These are phyloP conservation scores for Postia placenta DNA, from an alignment of 768 basidiomycete species.

Conservation along the genomic window DNA sequence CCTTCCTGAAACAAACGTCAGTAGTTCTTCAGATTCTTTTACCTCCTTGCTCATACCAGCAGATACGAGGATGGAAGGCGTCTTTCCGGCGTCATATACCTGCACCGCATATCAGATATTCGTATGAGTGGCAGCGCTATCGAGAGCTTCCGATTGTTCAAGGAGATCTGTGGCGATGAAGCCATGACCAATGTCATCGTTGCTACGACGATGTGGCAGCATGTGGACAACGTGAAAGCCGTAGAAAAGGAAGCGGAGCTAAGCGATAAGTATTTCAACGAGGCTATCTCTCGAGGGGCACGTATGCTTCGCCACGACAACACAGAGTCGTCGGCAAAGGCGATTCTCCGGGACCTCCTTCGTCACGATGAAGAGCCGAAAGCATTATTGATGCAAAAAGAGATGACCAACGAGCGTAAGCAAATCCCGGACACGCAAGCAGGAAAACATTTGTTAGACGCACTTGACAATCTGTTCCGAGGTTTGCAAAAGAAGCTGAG, in stretches of 20 bases:
- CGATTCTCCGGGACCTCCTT: conserved; percentile 5
- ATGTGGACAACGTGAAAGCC: conserved; percentile 4
- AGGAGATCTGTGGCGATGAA: conserved; percentile 27
- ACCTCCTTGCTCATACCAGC: background rate
- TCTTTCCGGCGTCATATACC: conserved; percentile 28
- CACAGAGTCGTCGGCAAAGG: conserved; percentile 5
- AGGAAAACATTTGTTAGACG: too few relatives aligned
- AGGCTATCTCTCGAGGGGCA: conserved; percentile 7
- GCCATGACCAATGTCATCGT: conserved; percentile 26
- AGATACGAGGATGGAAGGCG: conserved; percentile 11
- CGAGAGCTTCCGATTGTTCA: conserved; percentile 31
- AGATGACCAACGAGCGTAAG: conserved; percentile 7
- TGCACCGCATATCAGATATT: conserved; percentile 29
- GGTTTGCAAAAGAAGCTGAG: too few relatives aligned
- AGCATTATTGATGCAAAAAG: conserved; percentile 7
- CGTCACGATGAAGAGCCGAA: background rate
- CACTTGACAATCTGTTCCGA: too few relatives aligned
- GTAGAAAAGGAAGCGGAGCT: conserved; percentile 12
- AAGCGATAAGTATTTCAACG: conserved; percentile 9
- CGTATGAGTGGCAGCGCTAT: conserved; percentile 26
- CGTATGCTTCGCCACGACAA: conserved; percentile 7
- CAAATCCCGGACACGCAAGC: conserved; percentile 9
- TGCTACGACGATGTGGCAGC: conserved; percentile 36
- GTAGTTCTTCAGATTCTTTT: background rate
- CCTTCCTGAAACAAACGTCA: background rate